Evolutionary conservation across 2,329 filamentous ascomycete genomes (phyloP), one percentile per base, ranked within the genome.

Genomic region (Penicillium sp.): DNA sequence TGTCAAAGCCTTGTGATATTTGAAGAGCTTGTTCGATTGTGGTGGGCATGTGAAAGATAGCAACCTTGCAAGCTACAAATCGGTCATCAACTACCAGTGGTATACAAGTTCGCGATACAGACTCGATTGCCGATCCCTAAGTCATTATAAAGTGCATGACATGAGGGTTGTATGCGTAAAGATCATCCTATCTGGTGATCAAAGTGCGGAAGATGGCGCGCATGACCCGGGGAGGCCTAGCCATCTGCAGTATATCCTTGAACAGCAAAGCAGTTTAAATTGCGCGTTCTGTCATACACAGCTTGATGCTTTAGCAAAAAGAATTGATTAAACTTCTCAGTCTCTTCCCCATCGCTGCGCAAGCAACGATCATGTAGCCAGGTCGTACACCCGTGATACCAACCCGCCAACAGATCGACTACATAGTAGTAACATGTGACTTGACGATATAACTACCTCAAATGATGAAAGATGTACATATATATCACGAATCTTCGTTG

Each of bases 371-470:
- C 13, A 50, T 52, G 32, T 49, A 27, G 27, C 14, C 34, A 49
- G 47, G 45, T 51, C n/a, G 43, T 18, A 53, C 47, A 46, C 55
- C 56, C 43, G 55, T 53, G 55, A 60, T 58, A 59, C 46, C 16
- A 14, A 46, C 16, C 14, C n/a, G 18, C 11, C 34, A 38, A 18
- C n/a, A 11, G 23, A 41, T 47, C 36, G n/a, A 27, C 34, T 41
- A n/a, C n/a, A n/a, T n/a, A n/a, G n/a, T n/a, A 53, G 38, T 45
- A n/a, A 19, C 35, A 53, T 14, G 39, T 50, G 16, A 13, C 26
- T 18, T 30, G 14, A 41, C 3, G 30, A 19, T 18, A 29, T 23
- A 11, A 23, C 18, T 47, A 11, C 29, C 18, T 47, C 36, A 45
- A 43, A 16, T 3, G 16, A n/a, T 19, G 30, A 16, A 14, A 18